phyloP scores from a whole-genome alignment of 371 early-diverging fungal species.

The Cladochytrium tenue region DNA sequence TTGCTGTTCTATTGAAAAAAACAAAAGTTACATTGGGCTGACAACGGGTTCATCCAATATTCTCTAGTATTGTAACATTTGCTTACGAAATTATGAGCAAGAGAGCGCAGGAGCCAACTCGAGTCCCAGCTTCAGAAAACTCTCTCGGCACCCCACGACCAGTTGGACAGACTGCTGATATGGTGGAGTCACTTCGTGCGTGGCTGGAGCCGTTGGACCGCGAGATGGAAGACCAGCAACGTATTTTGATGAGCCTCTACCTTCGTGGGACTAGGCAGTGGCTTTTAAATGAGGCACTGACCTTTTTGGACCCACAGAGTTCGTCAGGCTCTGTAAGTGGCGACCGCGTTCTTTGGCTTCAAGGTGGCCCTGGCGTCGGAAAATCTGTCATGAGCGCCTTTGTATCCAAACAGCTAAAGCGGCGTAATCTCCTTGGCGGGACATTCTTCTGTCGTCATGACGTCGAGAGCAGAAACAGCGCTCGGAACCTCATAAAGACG shows the following conservation, averaged over 20 bases:
- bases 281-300: not conserved
- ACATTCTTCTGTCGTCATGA: not conserved
- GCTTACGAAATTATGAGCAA: too few species aligned
- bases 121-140: too few species aligned
- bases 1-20: too few species aligned
- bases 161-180: too few species aligned
- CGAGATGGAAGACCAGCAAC: constrained; percentile 5
- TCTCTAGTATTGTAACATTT: too few species aligned
- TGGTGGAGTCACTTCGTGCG: not conserved
- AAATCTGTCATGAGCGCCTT: not conserved
- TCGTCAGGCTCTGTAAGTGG: not conserved
- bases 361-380: not conserved
- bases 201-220: constrained; percentile 9
- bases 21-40: too few species aligned
- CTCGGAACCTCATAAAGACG: not conserved
- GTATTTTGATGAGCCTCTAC: not conserved
- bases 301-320: not conserved
- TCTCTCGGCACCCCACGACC: too few species aligned
- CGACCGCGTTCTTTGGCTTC: not conserved
- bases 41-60: too few species aligned
- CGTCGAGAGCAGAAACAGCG: not conserved
- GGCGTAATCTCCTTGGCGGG: not conserved
- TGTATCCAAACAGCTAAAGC: not conserved
- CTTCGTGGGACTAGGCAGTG: constrained; percentile 7
- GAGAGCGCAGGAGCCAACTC: too few species aligned